phyloP scores from a whole-genome alignment of 257 asterid species.

The Nicotiana noctiflora region DNA sequence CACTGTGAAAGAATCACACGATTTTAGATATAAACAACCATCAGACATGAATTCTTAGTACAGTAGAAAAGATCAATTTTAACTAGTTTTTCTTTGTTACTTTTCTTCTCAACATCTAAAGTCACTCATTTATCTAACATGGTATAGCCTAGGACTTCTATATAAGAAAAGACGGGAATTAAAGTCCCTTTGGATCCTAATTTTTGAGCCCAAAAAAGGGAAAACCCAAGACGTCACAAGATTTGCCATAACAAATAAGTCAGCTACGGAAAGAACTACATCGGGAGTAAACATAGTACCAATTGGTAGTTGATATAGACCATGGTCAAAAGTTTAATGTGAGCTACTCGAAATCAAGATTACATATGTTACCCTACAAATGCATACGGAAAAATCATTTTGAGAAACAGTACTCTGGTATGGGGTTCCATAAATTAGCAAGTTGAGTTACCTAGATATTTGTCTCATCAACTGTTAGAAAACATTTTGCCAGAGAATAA shows the following conservation, averaged over 20 bases:
- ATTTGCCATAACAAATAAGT: neutral
- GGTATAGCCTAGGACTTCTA: neutral
- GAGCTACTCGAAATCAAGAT: neutral
- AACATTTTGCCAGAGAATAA: neutral
- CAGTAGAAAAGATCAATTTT: neutral
- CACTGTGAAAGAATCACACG: neutral
- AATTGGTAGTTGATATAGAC: neutral
- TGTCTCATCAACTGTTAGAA: neutral
- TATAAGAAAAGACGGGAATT: neutral
- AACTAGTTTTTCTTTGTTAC: neutral
- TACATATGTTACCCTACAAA: neutral
- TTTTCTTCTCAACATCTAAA: neutral
- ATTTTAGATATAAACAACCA: neutral
- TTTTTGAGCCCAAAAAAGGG: neutral
- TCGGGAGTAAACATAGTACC: neutral
- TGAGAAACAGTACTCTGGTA: neutral
- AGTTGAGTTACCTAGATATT: slow-evolving; percentile 1
- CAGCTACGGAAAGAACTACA: neutral
- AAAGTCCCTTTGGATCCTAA: neutral
- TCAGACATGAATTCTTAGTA: neutral
- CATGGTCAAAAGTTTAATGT: neutral
- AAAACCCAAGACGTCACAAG: neutral
- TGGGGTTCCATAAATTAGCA: neutral
- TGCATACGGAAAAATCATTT: neutral
- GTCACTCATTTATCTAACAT: neutral